Percentiles rank a stretch among this genome's conserved stretches.
Conservation (phyloP, 495 filamentous ascomycete genomes). For the Trypethelium eluteriae region DNA sequence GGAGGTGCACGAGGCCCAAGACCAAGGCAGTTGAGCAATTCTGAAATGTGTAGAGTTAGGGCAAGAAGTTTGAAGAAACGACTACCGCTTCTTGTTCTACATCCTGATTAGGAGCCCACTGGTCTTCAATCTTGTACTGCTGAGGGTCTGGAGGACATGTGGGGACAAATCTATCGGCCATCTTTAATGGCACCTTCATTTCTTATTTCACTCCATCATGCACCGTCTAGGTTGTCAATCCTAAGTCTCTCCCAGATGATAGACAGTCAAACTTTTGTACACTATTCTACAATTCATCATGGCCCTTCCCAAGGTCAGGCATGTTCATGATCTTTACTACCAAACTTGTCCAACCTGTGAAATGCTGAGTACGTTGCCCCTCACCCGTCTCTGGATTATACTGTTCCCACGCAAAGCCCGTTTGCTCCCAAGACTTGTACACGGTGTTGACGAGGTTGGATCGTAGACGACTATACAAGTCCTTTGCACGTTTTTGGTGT, state of each 20-base stretch:
- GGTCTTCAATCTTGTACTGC: too few species aligned
- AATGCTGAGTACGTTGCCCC: slow-evolving; percentile 94
- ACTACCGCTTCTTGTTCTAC: too few species aligned
- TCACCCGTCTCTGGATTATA: slow-evolving; percentile 89
- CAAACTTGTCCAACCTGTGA: slow-evolving; percentile 95
- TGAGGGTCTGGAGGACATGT: too few species aligned
- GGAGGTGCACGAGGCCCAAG: too few species aligned
- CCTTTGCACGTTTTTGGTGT: slow-evolving; percentile 58
- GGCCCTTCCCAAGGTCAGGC: slow-evolving; percentile 47
- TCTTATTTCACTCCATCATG: not conserved
- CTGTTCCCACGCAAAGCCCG: slow-evolving; percentile 98
- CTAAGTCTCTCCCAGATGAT: not conserved
- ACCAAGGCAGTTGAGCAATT: too few species aligned
- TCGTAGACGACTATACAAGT: slow-evolving; percentile 68
- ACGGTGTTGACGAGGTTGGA: slow-evolving; percentile 84
- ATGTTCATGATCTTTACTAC: slow-evolving; percentile 97
- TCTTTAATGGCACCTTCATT: too few species aligned
- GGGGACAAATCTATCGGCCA: too few species aligned
- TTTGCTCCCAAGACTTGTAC: slow-evolving; percentile 77
- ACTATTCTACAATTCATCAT: slow-evolving; percentile 34
- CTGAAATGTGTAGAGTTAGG: too few species aligned
- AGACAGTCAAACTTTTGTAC: slow-evolving; percentile 11
- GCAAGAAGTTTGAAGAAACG: too few species aligned
- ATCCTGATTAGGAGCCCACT: too few species aligned
- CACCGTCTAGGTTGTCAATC: not conserved